These are phyloP conservation scores for Puccinia novopanici DNA, from an alignment of 1,284 basidiomycete species.

Conservation along the genomic window DNA sequence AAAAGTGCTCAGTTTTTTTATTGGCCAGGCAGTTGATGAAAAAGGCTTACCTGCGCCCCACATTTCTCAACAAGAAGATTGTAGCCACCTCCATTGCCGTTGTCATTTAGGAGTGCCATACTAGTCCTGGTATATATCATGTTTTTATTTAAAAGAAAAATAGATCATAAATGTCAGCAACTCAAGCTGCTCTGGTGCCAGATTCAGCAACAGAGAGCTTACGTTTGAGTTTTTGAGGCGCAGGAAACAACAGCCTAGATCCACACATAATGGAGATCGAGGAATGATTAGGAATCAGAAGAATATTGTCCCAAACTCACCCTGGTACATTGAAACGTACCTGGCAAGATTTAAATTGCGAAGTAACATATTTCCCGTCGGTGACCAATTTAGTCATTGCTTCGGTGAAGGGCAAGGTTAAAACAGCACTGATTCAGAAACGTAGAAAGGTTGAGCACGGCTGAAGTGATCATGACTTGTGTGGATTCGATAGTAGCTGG, in stretches of 20 bases:
- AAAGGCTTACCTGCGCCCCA: background rate
- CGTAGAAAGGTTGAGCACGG: background rate
- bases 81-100: background rate
- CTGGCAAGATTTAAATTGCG: background rate
- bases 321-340: background rate
- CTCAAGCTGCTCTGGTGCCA: background rate
- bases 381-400: background rate
- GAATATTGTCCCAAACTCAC: background rate
- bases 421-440: background rate
- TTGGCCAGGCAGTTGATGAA: background rate
- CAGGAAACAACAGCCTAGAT: background rate
- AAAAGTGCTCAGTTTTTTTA: background rate
- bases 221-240: background rate
- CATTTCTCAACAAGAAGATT: background rate
- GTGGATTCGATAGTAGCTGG: background rate
- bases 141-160: too few species aligned
- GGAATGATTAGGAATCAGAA: background rate
- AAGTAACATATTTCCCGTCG: background rate
- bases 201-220: background rate
- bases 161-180: background rate
- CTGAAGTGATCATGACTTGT: background rate
- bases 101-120: background rate
- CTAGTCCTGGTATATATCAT: background rate
- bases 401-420: conserved; percentile 3
- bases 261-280: background rate